Conservation (phyloP, 2,329 filamentous ascomycete genomes). For the Dactylellina drechsleri region DNA sequence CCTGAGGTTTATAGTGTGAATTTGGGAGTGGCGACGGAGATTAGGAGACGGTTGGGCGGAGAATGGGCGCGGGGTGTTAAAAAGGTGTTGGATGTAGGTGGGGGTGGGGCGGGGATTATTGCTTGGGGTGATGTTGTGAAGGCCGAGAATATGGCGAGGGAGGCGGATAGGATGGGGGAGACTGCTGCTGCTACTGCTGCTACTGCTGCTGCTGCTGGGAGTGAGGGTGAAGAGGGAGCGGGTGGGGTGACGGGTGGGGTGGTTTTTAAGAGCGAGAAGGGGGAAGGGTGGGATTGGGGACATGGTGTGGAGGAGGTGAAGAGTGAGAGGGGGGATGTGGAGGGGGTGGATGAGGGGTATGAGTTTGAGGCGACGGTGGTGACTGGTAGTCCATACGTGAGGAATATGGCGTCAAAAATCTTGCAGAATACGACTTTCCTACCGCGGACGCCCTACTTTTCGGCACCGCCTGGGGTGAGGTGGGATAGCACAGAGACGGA, state of each 20-base stretch:
- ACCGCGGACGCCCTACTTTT: conserved; percentile 77
- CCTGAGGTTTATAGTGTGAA: conserved; percentile 77
- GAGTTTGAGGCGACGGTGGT: conserved; percentile 77
- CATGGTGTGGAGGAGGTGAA: conserved; percentile 44
- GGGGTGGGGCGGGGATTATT: conserved; percentile 76
- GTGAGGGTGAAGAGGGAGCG: background rate
- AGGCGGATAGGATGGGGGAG: conserved; percentile 64
- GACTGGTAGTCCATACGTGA: conserved; percentile 77
- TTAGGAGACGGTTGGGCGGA: conserved; percentile 76
- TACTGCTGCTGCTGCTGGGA: too few relatives aligned
- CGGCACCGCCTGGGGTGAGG: conserved; percentile 11
- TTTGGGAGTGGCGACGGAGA: conserved; percentile 75
- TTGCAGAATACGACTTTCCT: conserved; percentile 91
- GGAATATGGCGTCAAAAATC: conserved; percentile 78
- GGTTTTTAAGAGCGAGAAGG: conserved; percentile 53
- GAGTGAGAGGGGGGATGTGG: background rate
- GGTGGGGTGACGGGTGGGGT: too few relatives aligned
- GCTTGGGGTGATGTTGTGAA: conserved; percentile 81
- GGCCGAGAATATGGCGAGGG: conserved; percentile 82
- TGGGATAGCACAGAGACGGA: conserved; percentile 24
- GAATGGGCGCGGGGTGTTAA: conserved; percentile 74
- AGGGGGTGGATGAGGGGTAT: conserved; percentile 32
- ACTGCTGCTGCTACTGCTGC: background rate
- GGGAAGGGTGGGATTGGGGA: conserved; percentile 65
- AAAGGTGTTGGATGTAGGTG: conserved; percentile 77